phyloP scores from a whole-genome alignment of 345 rosid species.

The Bruguiera sexangula region DNA sequence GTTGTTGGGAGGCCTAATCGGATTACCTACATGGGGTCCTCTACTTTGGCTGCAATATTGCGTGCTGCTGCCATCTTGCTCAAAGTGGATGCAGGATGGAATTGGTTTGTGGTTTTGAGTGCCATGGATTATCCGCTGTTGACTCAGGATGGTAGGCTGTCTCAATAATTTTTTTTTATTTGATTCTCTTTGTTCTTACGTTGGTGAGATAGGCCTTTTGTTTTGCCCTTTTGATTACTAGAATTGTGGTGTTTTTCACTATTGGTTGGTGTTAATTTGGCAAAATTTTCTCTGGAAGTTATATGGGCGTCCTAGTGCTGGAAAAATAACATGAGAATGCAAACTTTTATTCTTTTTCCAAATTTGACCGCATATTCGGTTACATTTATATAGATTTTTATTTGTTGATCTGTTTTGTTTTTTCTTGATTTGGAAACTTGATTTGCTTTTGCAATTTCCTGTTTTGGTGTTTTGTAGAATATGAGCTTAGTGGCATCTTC shows the following conservation, averaged over 20 bases:
- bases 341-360: neutral
- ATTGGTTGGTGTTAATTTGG: no score
- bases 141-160: constrained; percentile 79
- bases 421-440: neutral
- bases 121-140: constrained; percentile 89
- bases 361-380: neutral
- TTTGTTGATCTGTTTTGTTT: neutral
- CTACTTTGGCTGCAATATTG: constrained; percentile 61
- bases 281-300: neutral
- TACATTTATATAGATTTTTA: neutral
- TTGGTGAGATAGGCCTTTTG: no score
- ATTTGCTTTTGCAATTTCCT: neutral
- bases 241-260: no score
- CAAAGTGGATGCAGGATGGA: constrained; percentile 77
- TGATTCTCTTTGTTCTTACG: no score
- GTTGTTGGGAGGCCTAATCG: constrained; percentile 82
- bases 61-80: constrained; percentile 78
- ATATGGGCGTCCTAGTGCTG: neutral
- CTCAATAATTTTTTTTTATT: neutral
- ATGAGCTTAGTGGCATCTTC: neutral
- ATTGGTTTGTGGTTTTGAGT: constrained; percentile 84
- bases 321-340: neutral
- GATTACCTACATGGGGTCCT: constrained; percentile 72
- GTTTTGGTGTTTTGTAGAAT: neutral
- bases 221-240: no score